Conservation (phyloP, 176 grass and related monocot species). For the Chloris gayana region DNA sequence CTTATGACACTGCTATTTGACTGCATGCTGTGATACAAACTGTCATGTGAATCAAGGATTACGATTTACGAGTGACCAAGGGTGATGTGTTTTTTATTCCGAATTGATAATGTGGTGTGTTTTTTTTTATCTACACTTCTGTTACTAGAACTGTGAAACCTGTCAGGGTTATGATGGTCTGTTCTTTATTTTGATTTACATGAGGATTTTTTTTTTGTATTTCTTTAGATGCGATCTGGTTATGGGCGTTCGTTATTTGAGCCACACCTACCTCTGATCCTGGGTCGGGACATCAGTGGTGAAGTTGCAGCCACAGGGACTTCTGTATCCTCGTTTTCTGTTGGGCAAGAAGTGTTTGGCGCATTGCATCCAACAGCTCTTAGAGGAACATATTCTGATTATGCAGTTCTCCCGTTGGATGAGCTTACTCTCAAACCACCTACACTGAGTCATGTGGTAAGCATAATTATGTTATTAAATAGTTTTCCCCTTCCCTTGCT, state of each 20-base stretch:
- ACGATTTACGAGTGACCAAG: neutral
- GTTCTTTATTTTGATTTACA: neutral
- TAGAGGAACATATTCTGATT: conserved; percentile 91
- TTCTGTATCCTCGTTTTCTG: conserved; percentile 57
- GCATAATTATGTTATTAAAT: conserved; percentile 1
- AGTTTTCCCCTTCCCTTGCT: neutral
- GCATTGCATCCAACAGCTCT: conserved; percentile 88
- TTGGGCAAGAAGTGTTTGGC: conserved; percentile 88
- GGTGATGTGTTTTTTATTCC: neutral
- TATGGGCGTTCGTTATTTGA: conserved; percentile 89
- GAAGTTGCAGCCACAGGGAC: conserved; percentile 90
- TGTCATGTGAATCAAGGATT: neutral
- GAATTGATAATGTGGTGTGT: neutral
- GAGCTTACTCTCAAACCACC: conserved; percentile 90
- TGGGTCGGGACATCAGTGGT: conserved; percentile 93
- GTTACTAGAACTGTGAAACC: neutral
- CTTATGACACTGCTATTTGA: neutral
- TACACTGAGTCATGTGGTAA: conserved; percentile 75
- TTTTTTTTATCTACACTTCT: conserved; percentile 14
- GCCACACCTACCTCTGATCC: conserved; percentile 73
- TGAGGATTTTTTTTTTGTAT: conserved; percentile 17
- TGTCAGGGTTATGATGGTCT: neutral
- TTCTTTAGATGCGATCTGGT: conserved; percentile 76
- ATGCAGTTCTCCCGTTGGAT: conserved; percentile 85
- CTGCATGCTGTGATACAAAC: neutral